Evolutionary conservation across 352 stramenopile genomes (phyloP).

Genomic region (Phytophthora tentaculata): DNA sequence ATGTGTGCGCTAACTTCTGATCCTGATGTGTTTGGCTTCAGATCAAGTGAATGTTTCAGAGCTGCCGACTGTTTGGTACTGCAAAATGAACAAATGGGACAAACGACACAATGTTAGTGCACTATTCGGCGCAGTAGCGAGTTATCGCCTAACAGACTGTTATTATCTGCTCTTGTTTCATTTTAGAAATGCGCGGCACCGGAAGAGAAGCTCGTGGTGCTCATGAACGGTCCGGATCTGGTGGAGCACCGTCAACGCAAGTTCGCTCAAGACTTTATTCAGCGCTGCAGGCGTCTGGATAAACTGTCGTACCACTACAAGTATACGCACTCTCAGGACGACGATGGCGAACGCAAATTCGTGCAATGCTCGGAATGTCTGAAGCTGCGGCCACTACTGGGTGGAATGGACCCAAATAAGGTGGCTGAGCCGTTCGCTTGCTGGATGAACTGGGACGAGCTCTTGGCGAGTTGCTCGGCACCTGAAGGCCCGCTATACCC

Average conservation of each 20-base stretch:
- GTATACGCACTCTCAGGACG: constrained; percentile 64
- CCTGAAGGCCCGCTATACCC: constrained; percentile 52
- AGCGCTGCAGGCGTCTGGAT: constrained; percentile 80
- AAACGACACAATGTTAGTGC: constrained; percentile 73
- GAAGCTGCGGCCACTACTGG: constrained; percentile 75
- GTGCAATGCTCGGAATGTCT: constrained; percentile 77
- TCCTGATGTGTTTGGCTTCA: constrained; percentile 23
- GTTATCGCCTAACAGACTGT: too few species aligned
- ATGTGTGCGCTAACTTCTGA: not conserved
- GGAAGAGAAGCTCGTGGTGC: constrained; percentile 71
- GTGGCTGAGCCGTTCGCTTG: constrained; percentile 79
- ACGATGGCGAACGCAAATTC: constrained; percentile 70
- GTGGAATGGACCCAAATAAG: constrained; percentile 75
- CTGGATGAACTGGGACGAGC: constrained; percentile 89
- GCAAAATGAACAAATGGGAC: constrained; percentile 89
- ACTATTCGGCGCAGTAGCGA: not conserved
- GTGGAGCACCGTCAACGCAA: constrained; percentile 69
- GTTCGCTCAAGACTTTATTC: constrained; percentile 69
- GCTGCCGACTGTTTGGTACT: constrained; percentile 80
- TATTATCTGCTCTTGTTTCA: not conserved
- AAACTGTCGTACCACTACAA: constrained; percentile 71
- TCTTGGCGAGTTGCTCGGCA: constrained; percentile 80
- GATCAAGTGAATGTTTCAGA: constrained; percentile 82
- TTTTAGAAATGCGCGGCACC: constrained; percentile 75
- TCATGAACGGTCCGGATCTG: constrained; percentile 74